Conservation (phyloP, 768 basidiomycete genomes). For the Astraeus odoratus region DNA sequence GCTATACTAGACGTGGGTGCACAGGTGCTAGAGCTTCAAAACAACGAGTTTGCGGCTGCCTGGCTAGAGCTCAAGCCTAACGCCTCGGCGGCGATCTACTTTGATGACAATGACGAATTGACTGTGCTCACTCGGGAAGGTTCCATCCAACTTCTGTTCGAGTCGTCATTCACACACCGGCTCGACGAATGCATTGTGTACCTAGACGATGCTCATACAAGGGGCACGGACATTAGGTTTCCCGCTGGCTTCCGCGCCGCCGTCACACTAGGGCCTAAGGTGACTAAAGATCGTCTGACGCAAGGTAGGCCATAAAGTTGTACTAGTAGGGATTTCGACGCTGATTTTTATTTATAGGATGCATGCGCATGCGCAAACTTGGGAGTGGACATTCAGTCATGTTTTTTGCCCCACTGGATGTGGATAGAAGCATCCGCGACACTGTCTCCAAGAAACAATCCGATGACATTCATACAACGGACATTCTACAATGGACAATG, state of each 20-base stretch:
- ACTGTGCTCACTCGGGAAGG: too few species aligned
- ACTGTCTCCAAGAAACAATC: constrained; percentile 9
- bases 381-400: constrained; percentile 40
- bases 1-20: constrained; percentile 49
- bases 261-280: constrained; percentile 42
- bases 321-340: neutral
- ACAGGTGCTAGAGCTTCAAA: constrained; percentile 43
- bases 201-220: too few species aligned
- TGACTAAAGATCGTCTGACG: constrained; percentile 42
- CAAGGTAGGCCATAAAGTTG: constrained; percentile 31
- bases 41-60: constrained; percentile 27
- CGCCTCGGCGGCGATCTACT: constrained; percentile 35
- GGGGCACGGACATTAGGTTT: too few species aligned
- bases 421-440: constrained; percentile 30
- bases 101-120: constrained; percentile 30
- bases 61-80: constrained; percentile 14
- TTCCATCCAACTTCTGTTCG: constrained; percentile 28
- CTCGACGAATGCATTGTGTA: constrained; percentile 37
- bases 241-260: constrained; percentile 35
- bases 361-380: constrained; percentile 44
- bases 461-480: constrained; percentile 13
- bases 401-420: constrained; percentile 33
- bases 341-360: constrained; percentile 28
- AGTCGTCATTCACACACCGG: constrained; percentile 34
- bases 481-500: constrained; percentile 41